A percentile compares a stretch with the other conserved stretches of the same genome.
Evolutionary conservation across 768 basidiomycete genomes (phyloP).

Genomic region (Leccinum olivaceopallidum): DNA sequence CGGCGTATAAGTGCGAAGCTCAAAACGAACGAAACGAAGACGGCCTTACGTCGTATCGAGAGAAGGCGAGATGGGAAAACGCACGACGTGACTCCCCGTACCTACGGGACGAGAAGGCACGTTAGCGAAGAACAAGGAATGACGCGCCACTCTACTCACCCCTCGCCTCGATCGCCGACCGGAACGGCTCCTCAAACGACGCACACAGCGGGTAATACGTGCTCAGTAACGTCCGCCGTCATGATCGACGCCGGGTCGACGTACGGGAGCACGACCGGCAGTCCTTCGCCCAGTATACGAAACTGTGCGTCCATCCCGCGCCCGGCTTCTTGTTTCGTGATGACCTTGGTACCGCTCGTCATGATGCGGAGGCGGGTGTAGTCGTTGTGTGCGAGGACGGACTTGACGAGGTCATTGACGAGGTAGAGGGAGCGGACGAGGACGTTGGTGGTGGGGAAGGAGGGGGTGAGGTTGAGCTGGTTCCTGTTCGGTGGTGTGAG

Average conservation of each 20-base stretch:
- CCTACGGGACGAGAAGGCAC: conserved; percentile 37
- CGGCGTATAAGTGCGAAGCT: neutral
- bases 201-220: too few relatives aligned
- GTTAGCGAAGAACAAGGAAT: neutral
- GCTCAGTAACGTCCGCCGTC: too few relatives aligned
- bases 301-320: conserved; percentile 35
- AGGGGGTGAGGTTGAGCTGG: conserved; percentile 64
- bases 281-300: conserved; percentile 52
- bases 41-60: conserved; percentile 54
- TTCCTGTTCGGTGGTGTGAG: conserved; percentile 43
- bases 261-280: too few relatives aligned
- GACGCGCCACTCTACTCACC: conserved; percentile 3
- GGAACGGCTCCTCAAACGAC: too few relatives aligned
- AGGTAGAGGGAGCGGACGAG: conserved; percentile 91
- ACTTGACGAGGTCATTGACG: conserved; percentile 80
- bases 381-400: conserved; percentile 78
- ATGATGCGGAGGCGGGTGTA: conserved; percentile 84
- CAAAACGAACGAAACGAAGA: neutral
- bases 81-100: conserved; percentile 70
- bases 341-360: conserved; percentile 91
- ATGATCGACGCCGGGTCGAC: too few relatives aligned
- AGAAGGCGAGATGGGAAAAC: conserved; percentile 56
- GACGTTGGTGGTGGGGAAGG: conserved; percentile 75
- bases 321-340: conserved; percentile 82
- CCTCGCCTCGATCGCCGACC: too few relatives aligned